Evolutionary conservation across 2,329 filamentous ascomycete species (phyloP), one percentile per base, ranked within the genome.

Genomic region (Talaromyces verruculosus): DNA sequence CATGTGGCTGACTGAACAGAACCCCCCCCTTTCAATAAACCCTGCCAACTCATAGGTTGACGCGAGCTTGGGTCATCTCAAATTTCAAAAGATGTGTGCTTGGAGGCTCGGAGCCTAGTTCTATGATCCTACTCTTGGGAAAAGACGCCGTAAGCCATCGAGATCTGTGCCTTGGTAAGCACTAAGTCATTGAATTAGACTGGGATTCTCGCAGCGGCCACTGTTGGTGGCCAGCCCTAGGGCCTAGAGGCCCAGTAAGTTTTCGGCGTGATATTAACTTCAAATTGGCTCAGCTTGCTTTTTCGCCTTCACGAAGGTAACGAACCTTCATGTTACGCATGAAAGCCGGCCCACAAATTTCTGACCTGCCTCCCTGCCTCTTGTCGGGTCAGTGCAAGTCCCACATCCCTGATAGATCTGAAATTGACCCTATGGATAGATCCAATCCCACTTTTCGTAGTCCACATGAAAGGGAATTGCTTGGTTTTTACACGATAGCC

Each of bases 1-100:
- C 49, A 37, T 39, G 62, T 64, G 51, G 62, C 62, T 64, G 62
- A 64, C 62, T 64, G 62, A 64, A 28, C 41, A 19, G 55, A 28
- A 57, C n/a, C 41, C 58, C 17, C 39, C 13, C 58, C 17, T 43
- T 37, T 19, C 28, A 35, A 30, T 25, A 22, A 6, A 25, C 8
- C 25, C 22, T 37, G 17, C 39, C 10, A 19, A n/a, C 35, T 43
- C 33, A 63, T 55, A 63, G 61, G 61, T 22, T 22, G 61, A n/a
- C 53, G n/a, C 19, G 17, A n/a, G 45, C 28, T 51, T 57, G 28
- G 49, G 57, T 28, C 19, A 25, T 55, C 47, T 47, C 11, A 45
- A 33, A 45, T 43, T 60, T 58, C 22, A 22, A 57, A 39, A 33
- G n/a, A 57, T 39, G 5, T 57, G 30, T 57, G 13, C 53, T 57